Evolutionary conservation across 768 basidiomycete species (phyloP).

Genomic region (Leccinum obscurum): DNA sequence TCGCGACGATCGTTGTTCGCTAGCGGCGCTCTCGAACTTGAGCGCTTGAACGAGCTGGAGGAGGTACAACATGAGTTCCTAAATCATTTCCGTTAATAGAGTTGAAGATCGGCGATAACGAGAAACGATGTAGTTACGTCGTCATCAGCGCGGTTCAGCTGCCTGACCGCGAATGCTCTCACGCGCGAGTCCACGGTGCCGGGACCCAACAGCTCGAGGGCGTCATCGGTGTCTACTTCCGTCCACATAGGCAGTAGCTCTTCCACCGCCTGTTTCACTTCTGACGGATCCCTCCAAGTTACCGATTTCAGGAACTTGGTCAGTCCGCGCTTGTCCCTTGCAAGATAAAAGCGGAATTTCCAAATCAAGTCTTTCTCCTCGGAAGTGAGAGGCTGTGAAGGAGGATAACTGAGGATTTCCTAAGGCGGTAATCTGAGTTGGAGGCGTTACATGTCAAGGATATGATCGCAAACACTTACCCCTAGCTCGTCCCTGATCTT

Average conservation of each 20-base stretch:
- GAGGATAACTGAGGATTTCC: slow-evolving; percentile 90
- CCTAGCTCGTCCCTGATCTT: slow-evolving; percentile 92
- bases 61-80: slow-evolving; percentile 93
- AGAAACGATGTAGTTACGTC: slow-evolving; percentile 56
- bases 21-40: slow-evolving; percentile 88
- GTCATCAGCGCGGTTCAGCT: slow-evolving; percentile 89
- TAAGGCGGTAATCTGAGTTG: slow-evolving; percentile 30
- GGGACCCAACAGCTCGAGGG: slow-evolving; percentile 91
- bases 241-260: slow-evolving; percentile 95
- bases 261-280: slow-evolving; percentile 98
- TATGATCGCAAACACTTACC: slow-evolving; percentile 44
- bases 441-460: background rate
- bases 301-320: slow-evolving; percentile 99
- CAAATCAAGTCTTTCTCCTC: slow-evolving; percentile 97
- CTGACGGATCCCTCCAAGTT: slow-evolving; percentile 93
- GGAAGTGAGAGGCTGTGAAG: slow-evolving; percentile 80
- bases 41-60: slow-evolving; percentile 97
- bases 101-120: background rate
- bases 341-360: slow-evolving; percentile 99
- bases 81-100: slow-evolving; percentile 6
- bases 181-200: slow-evolving; percentile 89
- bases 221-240: slow-evolving; percentile 95
- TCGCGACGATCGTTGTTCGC: slow-evolving; percentile 73
- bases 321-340: slow-evolving; percentile 86
- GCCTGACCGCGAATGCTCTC: slow-evolving; percentile 89